A percentile compares a stretch with the other conserved stretches of the same genome.
Conservation (phyloP, 208 protist species). For the Porcisia deanei region DNA sequence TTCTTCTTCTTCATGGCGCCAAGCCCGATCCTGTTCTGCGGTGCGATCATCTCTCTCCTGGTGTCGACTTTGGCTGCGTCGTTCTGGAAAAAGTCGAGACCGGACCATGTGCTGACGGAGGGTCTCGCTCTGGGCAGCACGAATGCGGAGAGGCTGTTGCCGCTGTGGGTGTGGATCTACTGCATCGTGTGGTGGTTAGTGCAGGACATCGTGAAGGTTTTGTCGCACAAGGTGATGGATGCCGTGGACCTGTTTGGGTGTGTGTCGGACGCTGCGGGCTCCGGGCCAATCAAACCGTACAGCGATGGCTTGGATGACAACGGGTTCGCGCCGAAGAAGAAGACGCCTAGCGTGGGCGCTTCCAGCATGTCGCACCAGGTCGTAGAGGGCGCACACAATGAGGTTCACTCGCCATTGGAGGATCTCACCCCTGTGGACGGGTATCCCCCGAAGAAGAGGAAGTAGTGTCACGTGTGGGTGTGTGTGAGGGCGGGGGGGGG, state of each 20-base stretch:
- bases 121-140: conserved; percentile 70
- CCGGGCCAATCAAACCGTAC: conserved; percentile 44
- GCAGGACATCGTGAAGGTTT: conserved; percentile 84
- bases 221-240: conserved; percentile 68
- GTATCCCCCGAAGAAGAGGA: not conserved
- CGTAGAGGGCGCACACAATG: not conserved
- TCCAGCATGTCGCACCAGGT: not conserved
- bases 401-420: not conserved
- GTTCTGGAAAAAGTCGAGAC: conserved; percentile 64
- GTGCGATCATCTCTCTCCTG: conserved; percentile 65
- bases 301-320: conserved; percentile 20
- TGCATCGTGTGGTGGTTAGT: conserved; percentile 92
- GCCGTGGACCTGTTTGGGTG: conserved; percentile 74
- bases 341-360: not conserved
- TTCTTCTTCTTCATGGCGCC: conserved; percentile 78
- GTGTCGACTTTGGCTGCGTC: conserved; percentile 72
- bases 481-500: no score
- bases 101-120: conserved; percentile 65
- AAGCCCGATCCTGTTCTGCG: conserved; percentile 57
- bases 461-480: not conserved
- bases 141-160: conserved; percentile 57
- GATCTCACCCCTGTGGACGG: not conserved
- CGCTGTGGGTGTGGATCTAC: conserved; percentile 91
- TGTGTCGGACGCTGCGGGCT: conserved; percentile 43
- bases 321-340: not conserved